Evolutionary conservation across 768 basidiomycete genomes (phyloP), one percentile per base, ranked within the genome.

Genomic region (Zangia roseola): DNA sequence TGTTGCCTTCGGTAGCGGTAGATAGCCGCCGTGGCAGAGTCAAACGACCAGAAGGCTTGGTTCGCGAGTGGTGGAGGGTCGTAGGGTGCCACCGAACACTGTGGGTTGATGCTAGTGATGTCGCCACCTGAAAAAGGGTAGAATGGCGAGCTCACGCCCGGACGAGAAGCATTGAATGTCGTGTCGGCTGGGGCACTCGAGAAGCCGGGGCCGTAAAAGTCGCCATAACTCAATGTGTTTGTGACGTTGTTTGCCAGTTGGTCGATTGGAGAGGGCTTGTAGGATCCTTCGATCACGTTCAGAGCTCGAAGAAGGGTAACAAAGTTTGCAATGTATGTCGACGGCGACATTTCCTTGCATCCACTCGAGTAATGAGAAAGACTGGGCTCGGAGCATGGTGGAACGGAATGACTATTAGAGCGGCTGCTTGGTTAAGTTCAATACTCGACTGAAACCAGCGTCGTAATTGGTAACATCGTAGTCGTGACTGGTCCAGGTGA

Each of bases 1-100:
- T 57, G 58, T 40, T 60, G 58, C 12, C 36, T 50, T n/a, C 58
- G 58, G 42, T 60, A 60, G 10, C 58, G 58, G 13, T 60, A 60
- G 21, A 60, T 21, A 2, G 39, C 35, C 19, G 58, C 58, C 9
- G 47, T 14, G 7, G 35, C 25, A 6, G 58, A 16, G 38, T 60
- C 58, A 19, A 60, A 60, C 5, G 58, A 23, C 49, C 36, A 35
- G 34, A 60, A 60, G 0, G 31, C 26, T 36, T 60, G 38, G 16
- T 49, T 34, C n/a, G 31, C 14, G 24, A 47, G 35, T 10, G 41
- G 49, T 16, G 51, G 55, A 19, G 54, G 2, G 10, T 57, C 40
- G 36, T 60, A 60, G 9, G 45, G 16, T 14, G 25, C 25, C n/a
- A 48, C 49, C 4, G 44, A 6, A 37, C 58, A 60, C 30, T 23